Evolutionary conservation across 1,139 yeast genomes (phyloP), one percentile per base, ranked within the genome.

Genomic region (Candida sp.): DNA sequence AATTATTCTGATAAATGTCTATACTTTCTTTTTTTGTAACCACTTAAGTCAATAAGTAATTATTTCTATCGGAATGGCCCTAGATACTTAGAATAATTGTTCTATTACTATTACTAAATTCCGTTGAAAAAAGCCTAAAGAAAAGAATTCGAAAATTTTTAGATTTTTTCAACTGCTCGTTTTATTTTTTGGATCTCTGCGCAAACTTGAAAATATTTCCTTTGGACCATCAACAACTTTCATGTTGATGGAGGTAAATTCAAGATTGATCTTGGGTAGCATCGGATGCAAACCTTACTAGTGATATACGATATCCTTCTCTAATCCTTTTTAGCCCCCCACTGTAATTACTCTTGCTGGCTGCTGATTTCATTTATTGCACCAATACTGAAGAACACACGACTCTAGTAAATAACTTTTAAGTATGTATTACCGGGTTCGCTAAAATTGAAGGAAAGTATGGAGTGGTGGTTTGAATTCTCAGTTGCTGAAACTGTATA

Each of bases 21-120:
- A 25, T 25, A 25, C 29, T 25, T 7, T 15, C 19, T 11, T 25
- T 7, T 25, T 11, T 25, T 25, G 29, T 21, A 37, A 37, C 21
- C 39, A 37, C 39, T 37, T 37, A 37, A 37, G 22, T 21, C 30
- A 37, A 37, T 37, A 37, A 37, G 39, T 37, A 29, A 37, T 19
- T 27, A 36, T 8, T 8, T 32, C 34, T 32, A 11, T 25, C 19
- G 29, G 7, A 8, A 25, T 25, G 29, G 29, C 29, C 29, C 29
- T 25, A 25, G 29, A 25, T 25, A 25, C 29, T 25, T 8, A 25
- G 29, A 25, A 25, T 25, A 25, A 11, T 25, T 25, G 29, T 11
- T 25, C 29, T 25, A 11, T 25, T 25, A 25, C 29, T 25, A 25
- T 8, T 25, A 25, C 11, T 25, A 25, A 25, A 25, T 25, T 25